phyloP scores from a whole-genome alignment of 768 basidiomycete genomes.

The Tricholoma sp. region DNA sequence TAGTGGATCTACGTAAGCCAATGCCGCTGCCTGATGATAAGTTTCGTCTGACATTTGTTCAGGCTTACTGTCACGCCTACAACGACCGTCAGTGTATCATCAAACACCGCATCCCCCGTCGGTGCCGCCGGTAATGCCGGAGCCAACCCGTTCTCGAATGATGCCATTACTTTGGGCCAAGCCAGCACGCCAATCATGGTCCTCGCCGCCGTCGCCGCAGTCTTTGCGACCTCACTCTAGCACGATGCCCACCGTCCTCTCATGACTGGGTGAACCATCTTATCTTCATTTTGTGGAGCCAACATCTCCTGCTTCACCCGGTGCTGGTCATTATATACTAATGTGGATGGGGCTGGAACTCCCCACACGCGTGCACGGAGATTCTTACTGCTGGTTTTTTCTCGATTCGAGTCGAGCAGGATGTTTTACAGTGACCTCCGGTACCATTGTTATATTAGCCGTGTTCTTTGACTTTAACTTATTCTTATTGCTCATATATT shows the following conservation, averaged over 20 bases:
- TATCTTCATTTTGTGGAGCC: conserved; percentile 13
- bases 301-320: conserved; percentile 14
- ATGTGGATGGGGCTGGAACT: conserved; percentile 14
- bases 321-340: conserved; percentile 13
- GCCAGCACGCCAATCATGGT: conserved; percentile 37
- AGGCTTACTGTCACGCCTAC: conserved; percentile 21
- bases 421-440: conserved; percentile 12
- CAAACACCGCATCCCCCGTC: conserved; percentile 18
- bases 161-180: conserved; percentile 31
- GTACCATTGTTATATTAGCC: conserved; percentile 5
- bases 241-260: conserved; percentile 22
- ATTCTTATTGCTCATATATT: conserved; percentile 15
- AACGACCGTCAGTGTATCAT: conserved; percentile 6
- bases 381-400: conserved; percentile 16
- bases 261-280: conserved; percentile 11
- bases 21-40: not conserved
- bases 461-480: conserved; percentile 8
- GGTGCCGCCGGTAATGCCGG: conserved; percentile 45
- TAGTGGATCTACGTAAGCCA: conserved; percentile 16
- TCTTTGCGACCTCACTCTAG: conserved; percentile 31
- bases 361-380: conserved; percentile 7
- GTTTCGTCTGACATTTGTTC: not conserved
- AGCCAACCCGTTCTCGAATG: conserved; percentile 29
- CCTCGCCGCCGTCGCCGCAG: conserved; percentile 36
- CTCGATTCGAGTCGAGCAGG: conserved; percentile 18